Percentiles rank a stretch among this genome's conserved stretches.
Evolutionary conservation across 164 flowering plant genomes (phyloP).

Genomic region (Hamamelis virginiana): DNA sequence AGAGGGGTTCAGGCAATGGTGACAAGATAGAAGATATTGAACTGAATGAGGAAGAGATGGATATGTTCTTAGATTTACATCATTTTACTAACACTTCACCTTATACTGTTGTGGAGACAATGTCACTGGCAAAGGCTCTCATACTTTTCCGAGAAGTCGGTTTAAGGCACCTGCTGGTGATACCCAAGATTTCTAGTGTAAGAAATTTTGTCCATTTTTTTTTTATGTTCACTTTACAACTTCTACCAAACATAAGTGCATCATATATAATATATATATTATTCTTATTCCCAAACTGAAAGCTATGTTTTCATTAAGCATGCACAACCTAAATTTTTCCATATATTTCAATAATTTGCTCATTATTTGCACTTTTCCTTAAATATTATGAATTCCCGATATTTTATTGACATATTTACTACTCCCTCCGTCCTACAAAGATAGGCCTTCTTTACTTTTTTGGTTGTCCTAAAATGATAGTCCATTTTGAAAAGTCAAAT

Average conservation of each 20-base stretch:
- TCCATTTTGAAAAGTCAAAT: too few relatives aligned
- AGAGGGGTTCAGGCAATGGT: conserved; percentile 55
- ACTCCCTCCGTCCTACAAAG: too few relatives aligned
- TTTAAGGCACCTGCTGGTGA: conserved; percentile 77
- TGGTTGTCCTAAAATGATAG: too few relatives aligned
- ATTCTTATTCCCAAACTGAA: too few relatives aligned
- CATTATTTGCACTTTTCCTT: too few relatives aligned
- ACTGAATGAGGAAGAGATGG: conserved; percentile 79
- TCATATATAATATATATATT: too few relatives aligned
- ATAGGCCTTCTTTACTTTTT: too few relatives aligned
- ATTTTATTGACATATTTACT: background rate
- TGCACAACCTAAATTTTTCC: too few relatives aligned
- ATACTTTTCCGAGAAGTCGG: conserved; percentile 83
- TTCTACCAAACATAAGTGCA: too few relatives aligned
- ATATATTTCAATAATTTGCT: too few relatives aligned
- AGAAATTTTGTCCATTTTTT: conserved; percentile 27
- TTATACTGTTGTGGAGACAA: conserved; percentile 85
- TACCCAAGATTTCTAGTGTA: conserved; percentile 73
- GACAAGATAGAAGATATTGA: conserved; percentile 61
- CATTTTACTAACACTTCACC: conserved; percentile 87
- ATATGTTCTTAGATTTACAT: conserved; percentile 86
- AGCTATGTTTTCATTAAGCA: too few relatives aligned
- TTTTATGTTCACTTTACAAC: background rate
- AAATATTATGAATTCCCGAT: too few relatives aligned
- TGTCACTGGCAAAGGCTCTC: conserved; percentile 90